phyloP scores from a whole-genome alignment of 176 grass and related monocot species.

The Phyllostachys edulis region DNA sequence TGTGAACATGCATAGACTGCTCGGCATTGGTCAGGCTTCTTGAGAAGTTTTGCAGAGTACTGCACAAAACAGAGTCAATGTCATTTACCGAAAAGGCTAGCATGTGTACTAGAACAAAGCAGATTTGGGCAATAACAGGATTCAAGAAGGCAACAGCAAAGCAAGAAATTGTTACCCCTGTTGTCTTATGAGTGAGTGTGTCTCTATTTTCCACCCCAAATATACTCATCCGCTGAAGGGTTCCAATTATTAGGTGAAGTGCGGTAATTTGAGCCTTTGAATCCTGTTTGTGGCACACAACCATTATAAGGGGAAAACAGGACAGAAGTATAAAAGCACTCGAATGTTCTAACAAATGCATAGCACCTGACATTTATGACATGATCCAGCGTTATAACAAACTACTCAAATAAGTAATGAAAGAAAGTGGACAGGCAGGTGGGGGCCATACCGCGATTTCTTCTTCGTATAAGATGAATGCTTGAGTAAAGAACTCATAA shows the following conservation, averaged over 20 bases:
- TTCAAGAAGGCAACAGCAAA: conserved; percentile 18
- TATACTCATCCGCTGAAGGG: conserved; percentile 89
- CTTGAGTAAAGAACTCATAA: conserved; percentile 99
- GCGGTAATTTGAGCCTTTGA: conserved; percentile 99
- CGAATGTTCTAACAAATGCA: conserved; percentile 4
- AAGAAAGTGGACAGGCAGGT: neutral
- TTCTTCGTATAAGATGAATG: conserved; percentile 98
- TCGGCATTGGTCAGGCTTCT: conserved; percentile 96
- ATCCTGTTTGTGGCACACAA: conserved; percentile 60
- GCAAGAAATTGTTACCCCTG: conserved; percentile 68
- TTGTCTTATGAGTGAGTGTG: conserved; percentile 95
- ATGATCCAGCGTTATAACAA: neutral
- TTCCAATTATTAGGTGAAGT: conserved; percentile 97
- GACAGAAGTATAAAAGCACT: neutral
- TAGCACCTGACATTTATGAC: neutral
- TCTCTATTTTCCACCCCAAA: conserved; percentile 99
- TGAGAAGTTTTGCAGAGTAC: conserved; percentile 98
- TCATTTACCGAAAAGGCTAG: conserved; percentile 5
- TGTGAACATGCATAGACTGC: conserved; percentile 99
- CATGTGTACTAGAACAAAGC: neutral
- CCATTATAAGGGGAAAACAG: conserved; percentile 23
- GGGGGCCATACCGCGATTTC: conserved; percentile 71
- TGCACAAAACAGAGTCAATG: conserved; percentile 39
- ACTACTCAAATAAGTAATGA: neutral
- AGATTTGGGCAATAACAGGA: neutral